Base-by-base conservation (phyloP, 148 eudicot genomes). In the Rhododendron vialii region DNA sequence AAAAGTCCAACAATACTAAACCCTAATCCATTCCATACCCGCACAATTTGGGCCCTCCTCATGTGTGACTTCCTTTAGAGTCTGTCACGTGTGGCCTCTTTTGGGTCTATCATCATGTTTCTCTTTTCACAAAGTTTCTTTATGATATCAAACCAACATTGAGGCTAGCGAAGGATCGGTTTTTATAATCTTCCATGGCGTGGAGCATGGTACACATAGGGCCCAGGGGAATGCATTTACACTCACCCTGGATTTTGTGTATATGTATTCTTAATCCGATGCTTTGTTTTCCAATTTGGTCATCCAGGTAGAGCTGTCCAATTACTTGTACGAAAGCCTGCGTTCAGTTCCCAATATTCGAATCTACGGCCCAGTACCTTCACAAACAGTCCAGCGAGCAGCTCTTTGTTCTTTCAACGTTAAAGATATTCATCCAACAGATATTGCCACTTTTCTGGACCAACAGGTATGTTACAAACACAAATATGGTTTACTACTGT, bases 361-460 rank as follows among this genome's bases (percentile, higher is more conserved):
- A 38, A 92, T 96, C 82, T 96, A 96, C 83, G 99, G 99, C 71
- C 99, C 99, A 5, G 90, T 85, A 9, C 96, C 97, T 88, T 94
- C 99, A 4, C 80, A 89, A 84, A 89, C 92, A 36, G 91, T 94
- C 45, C 86, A 26, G 65, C 93, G 99, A 57, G 98, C 95, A 75
- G 98, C 99, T 86, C 91, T 96, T 36, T 96, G 99, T 89, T 92
- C 99, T 8, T 96, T 96, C 89, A 96, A 96, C 85, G 91, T 96
- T 35, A 91, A 95, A 86, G 91, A 86, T 80, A 88, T 96, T 83
- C 98, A 95, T 86, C 97, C 98, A 18, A 95, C 98, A 4, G 98
- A 95, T 86, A 85, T 96, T 59, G 98, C 98, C 26, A 95, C 99
- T 61, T 91, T 96, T 87, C 94, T 96, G 75, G 99, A 96, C 87